Evolutionary conservation across 352 stramenopile genomes (phyloP), one percentile per base, ranked within the genome.

Genomic region (Phytophthora tubulina): DNA sequence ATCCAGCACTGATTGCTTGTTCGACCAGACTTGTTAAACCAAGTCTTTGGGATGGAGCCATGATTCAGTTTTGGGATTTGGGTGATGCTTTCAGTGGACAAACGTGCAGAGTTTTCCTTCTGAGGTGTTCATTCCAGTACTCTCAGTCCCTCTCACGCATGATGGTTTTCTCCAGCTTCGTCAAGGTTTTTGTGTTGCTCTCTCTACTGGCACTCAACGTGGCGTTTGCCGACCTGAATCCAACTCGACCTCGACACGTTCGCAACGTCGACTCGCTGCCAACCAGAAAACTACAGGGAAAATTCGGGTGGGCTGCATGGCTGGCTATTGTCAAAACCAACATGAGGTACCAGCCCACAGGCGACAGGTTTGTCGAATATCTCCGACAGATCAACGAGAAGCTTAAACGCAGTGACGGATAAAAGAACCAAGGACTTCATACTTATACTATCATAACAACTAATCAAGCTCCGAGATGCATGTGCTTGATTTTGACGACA

Each of bases 391-490:
- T 67, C 10, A 59, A 38, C 31, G 48, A 55, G n/a, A 60, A 54
- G 39, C 33, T 33, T 9, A 21, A 35, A 52, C 32, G 58, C 11
- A 9, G 9, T 9, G 51, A 61, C 42, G n/a, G 17, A 15, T 50
- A 39, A 45, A 17, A 38, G 15, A 6, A 8, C 8, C 44, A 13
- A 50, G 3, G 32, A 50, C 45, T 42, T 42, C 46, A 59, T 50
- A 50, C 15, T 61, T 14, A 59, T 49, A 55, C n/a, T 54, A 55
- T 17, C 14, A 60, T 58, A 38, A 13, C 41, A 30, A 33, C 57
- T 73, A 79, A 58, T 79, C 72, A 14, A 79, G 52, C 48, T 79
- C 72, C 14, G 57, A 70, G 52, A 76, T 79, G 52, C 35, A 63
- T 4, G 61, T 63, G 10, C 51, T 69, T 10, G 55, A 66, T 32